phyloP scores from a whole-genome alignment of 2,329 filamentous ascomycete genomes.

The Stagonosporopsis rhizophila region DNA sequence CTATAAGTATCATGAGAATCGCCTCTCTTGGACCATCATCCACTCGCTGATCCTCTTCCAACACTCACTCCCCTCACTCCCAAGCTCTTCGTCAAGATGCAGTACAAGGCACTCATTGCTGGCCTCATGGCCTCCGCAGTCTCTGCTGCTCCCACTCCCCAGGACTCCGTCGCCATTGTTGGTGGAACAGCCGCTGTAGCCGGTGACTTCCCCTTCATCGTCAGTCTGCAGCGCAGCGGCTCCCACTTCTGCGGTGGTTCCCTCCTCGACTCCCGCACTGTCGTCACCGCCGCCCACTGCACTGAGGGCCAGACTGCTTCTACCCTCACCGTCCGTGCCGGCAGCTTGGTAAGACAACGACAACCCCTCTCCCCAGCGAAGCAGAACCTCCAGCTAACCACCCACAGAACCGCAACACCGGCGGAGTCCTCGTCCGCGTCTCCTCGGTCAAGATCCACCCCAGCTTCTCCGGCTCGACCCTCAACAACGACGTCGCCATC shows the following conservation, averaged over 20 bases:
- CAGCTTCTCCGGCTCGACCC: conserved; percentile 22
- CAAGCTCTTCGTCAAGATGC: conserved; percentile 26
- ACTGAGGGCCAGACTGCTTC: conserved; percentile 26
- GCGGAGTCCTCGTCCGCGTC: conserved; percentile 29
- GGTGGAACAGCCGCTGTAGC: conserved; percentile 32
- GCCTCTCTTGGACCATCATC: conserved; percentile 21
- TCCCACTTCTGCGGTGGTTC: conserved; percentile 39
- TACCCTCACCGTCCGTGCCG: conserved; percentile 28
- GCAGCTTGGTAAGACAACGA: conserved; percentile 27
- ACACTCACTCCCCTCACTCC: conserved; percentile 18
- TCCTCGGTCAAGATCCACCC: conserved; percentile 31
- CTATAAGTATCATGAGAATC: conserved; percentile 27
- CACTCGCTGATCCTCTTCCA: conserved; percentile 26
- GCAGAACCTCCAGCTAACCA: not conserved
- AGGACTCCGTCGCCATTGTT: conserved; percentile 36
- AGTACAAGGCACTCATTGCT: conserved; percentile 31
- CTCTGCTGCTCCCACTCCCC: conserved; percentile 32
- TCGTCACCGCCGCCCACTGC: conserved; percentile 41
- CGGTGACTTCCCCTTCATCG: conserved; percentile 41
- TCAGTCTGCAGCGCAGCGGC: conserved; percentile 28
- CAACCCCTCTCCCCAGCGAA: too few relatives aligned
- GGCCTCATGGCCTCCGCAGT: conserved; percentile 34
- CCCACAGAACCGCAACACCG: conserved; percentile 27
- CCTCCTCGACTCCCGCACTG: conserved; percentile 36
- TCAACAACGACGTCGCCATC: conserved; percentile 37